Percentiles rank a stretch among this genome's conserved stretches.
Evolutionary conservation across 768 basidiomycete genomes (phyloP).

Genomic region (Boletus barrowsii): DNA sequence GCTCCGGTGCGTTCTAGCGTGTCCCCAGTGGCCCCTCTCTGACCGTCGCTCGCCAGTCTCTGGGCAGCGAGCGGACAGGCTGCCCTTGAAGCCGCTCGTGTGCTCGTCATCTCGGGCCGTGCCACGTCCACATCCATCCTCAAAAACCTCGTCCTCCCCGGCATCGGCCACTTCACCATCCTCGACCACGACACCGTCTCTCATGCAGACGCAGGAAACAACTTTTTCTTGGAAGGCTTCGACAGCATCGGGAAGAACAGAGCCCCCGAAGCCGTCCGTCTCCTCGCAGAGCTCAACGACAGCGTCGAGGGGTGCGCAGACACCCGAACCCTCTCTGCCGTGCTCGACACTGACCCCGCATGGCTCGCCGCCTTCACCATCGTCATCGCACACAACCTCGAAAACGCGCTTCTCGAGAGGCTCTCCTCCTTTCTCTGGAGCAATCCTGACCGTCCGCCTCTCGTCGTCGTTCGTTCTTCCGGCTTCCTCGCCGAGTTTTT

Average conservation of each 20-base stretch:
- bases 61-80: constrained; percentile 93
- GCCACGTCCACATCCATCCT: constrained; percentile 87
- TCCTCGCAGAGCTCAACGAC: constrained; percentile 85
- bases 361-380: constrained; percentile 68
- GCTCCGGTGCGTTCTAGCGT: constrained; percentile 57
- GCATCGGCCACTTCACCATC: constrained; percentile 93
- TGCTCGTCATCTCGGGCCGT: constrained; percentile 77
- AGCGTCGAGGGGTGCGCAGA: constrained; percentile 72
- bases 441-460: constrained; percentile 53
- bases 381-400: constrained; percentile 83
- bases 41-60: constrained; percentile 44
- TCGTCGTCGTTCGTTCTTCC: constrained; percentile 78
- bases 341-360: constrained; percentile 52
- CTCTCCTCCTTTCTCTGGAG: constrained; percentile 71
- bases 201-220: constrained; percentile 84
- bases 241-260: constrained; percentile 78
- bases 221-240: constrained; percentile 86
- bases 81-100: constrained; percentile 79
- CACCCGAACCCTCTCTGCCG: constrained; percentile 48
- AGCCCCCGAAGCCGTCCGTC: constrained; percentile 73
- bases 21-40: background rate
- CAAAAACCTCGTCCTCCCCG: constrained; percentile 96
- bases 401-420: constrained; percentile 48
- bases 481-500: constrained; percentile 90
- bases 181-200: constrained; percentile 64